Base-by-base conservation (phyloP, 441 rosid species). In the Croton laevigatus region DNA sequence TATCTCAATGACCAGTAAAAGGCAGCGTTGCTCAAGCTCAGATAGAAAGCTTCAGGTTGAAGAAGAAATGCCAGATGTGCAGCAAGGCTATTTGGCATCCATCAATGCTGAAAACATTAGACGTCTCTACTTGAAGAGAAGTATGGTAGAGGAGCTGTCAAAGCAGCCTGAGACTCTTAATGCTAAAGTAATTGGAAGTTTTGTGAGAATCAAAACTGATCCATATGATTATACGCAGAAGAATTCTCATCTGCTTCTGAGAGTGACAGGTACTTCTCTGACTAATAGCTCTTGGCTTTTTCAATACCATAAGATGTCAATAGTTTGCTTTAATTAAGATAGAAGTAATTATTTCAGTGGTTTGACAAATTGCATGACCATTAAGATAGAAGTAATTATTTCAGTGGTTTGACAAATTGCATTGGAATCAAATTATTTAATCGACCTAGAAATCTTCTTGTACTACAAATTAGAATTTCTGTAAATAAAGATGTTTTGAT, bases 141-240 rank as follows among this genome's bases (percentile, higher is more conserved):
- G 85, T 77, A 70, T 83, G 60, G 80, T 82, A 40, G 78, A 80
- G 73, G 83, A 86, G 77, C 71, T 88, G 53, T 64, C 71, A 17
- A 79, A 80, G 81, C 76, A 86, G 51, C 75, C 72, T 5, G 82
- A 79, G 36, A 81, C 75, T n/a, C 83, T 84, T 68, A 79, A 78
- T 32, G 75, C 59, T 8, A 88, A 86, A 70, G 64, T 88, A 34
- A 65, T 75, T 0, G 84, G 93, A 76, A 84, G 87, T 75, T 82
- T 84, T 38, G 84, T 84, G 61, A 84, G 84, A 75, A 79, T 85
- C 68, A 84, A 75, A 75, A 73, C 81, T 46, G 83, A 86, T 78
- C 87, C 85, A 3, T 57, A 76, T 62, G 83, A 80, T 59, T 74
- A 49, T 78, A 54, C 72, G 44, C 85, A 66, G 73, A 88, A 71